Base-by-base conservation (phyloP, 164 flowering plant genomes). In the Magnolia officinalis region DNA sequence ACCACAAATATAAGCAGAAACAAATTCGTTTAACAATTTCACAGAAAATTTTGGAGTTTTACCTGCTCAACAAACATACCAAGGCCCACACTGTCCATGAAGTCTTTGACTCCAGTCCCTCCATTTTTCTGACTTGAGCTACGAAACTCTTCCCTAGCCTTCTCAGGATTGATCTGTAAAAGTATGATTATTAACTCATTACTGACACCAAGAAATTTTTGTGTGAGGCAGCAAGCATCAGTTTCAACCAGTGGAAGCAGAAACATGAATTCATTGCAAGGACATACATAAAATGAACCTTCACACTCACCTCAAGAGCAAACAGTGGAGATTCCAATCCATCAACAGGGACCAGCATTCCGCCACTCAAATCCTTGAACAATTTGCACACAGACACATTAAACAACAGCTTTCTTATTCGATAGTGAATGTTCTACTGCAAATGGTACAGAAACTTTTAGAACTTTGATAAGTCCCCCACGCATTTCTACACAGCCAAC, bases 61-160 rank as follows among this genome's bases (percentile, higher is more conserved):
- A 94, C 99, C 98, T 94, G 98, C 10, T 96, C 99, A 19, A 81
- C 97, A 75, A 96, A 84, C 91, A 92, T 82, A 50, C 98, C 99
- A 37, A 96, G 94, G 74, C 99, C 98, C 98, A 94, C 89, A 66
- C 99, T 91, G 83, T 92, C 97, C 97, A 96, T 94, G 72, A 96
- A 85, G 82, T 94, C 97, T 82, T 96, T 91, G 66, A 94, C 86
- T 37, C 96, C 99, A 59, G 85, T 88, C 76, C 97, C 98, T 61
- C 98, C 98, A 87, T 84, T 85, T 65, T 76, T 82, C 81, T 92
- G 88, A 82, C 83, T 85, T 19, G 86, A 92, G 81, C 78, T 78
- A 8, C 97, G 93, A 69, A 92, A 94, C 77, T 96, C 98, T 80
- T 92, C 98, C 84, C 91, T 88, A 45, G 98, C 95, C 77, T 91